phyloP scores from a whole-genome alignment of 495 filamentous ascomycete species.

The Daldinia concentrica region DNA sequence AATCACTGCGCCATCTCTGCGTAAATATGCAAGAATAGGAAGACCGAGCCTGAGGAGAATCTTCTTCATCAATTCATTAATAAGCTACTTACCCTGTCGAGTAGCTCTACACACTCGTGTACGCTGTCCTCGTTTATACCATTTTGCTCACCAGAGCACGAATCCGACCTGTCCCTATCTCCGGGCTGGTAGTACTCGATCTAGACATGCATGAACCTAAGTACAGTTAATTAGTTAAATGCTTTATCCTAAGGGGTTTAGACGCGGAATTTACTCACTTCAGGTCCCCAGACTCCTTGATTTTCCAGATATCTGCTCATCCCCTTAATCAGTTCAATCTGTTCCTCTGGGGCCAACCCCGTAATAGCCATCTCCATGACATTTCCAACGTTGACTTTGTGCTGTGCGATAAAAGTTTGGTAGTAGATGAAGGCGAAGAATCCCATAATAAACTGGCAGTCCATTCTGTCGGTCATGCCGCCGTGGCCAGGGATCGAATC shows the following conservation, averaged over 20 bases:
- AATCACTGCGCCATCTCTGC: conserved; percentile 1
- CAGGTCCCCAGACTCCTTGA: conserved; percentile 74
- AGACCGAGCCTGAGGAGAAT: conserved; percentile 9
- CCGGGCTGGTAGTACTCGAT: conserved; percentile 35
- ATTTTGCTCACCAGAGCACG: conserved; percentile 2
- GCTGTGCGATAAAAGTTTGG: conserved; percentile 92
- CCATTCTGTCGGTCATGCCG: conserved; percentile 99
- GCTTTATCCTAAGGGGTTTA: not conserved
- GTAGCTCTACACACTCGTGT: conserved; percentile 31
- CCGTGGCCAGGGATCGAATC: conserved; percentile 98
- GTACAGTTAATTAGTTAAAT: not conserved
- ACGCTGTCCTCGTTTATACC: conserved; percentile 4
- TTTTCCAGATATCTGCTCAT: conserved; percentile 87
- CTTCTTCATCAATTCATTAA: conserved; percentile 41
- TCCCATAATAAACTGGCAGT: conserved; percentile 99
- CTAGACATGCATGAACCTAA: conserved; percentile 45
- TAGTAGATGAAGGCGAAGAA: conserved; percentile 99
- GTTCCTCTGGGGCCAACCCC: conserved; percentile 82
- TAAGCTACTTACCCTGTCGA: conserved; percentile 25
- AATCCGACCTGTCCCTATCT: conserved; percentile 34
- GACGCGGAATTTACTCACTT: conserved; percentile 55
- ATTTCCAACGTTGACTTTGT: conserved; percentile 80
- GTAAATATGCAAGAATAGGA: conserved; percentile 2
- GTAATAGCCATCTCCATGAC: conserved; percentile 91
- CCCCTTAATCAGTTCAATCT: conserved; percentile 85